phyloP scores from a whole-genome alignment of 2,329 filamentous ascomycete species.

The Monosporascus sp. region DNA sequence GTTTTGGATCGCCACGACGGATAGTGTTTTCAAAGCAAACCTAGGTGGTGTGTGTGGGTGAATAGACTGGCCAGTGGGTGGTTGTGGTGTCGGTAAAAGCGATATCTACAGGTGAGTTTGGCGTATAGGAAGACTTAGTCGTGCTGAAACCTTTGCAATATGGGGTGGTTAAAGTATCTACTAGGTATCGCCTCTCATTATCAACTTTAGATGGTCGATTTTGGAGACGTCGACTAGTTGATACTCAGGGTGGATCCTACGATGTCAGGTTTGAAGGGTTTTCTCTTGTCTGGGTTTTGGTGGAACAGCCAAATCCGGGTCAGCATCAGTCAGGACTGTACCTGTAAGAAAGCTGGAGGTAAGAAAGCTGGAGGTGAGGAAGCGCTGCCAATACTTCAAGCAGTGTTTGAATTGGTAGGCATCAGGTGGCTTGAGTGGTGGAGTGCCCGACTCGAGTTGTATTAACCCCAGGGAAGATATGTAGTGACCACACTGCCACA shows the following conservation, averaged over 20 bases:
- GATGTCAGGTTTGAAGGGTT: background rate
- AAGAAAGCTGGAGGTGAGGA: conserved; percentile 15
- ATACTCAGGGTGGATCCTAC: background rate
- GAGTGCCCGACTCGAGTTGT: conserved; percentile 23
- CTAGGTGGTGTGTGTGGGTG: background rate
- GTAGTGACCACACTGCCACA: conserved; percentile 28
- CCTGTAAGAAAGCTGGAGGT: conserved; percentile 13
- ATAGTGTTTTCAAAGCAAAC: background rate
- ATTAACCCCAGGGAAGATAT: conserved; percentile 14
- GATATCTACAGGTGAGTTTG: background rate
- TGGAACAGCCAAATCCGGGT: background rate
- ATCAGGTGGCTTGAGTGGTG: conserved; percentile 20
- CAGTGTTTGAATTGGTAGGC: conserved; percentile 21
- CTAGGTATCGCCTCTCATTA: background rate
- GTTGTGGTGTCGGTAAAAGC: background rate
- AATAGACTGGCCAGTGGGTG: background rate
- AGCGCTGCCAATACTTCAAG: conserved; percentile 17
- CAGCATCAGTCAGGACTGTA: conserved; percentile 10
- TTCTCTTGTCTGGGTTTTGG: background rate
- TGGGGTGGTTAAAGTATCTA: background rate
- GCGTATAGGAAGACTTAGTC: background rate
- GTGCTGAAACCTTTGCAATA: background rate
- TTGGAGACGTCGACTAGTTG: background rate
- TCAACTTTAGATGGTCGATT: background rate
- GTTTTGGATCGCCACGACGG: conserved; percentile 36